Percentiles rank a stretch among this genome's conserved stretches.
Evolutionary conservation across 1,139 yeast species (phyloP).

Genomic region (Candida buenavistaensis): DNA sequence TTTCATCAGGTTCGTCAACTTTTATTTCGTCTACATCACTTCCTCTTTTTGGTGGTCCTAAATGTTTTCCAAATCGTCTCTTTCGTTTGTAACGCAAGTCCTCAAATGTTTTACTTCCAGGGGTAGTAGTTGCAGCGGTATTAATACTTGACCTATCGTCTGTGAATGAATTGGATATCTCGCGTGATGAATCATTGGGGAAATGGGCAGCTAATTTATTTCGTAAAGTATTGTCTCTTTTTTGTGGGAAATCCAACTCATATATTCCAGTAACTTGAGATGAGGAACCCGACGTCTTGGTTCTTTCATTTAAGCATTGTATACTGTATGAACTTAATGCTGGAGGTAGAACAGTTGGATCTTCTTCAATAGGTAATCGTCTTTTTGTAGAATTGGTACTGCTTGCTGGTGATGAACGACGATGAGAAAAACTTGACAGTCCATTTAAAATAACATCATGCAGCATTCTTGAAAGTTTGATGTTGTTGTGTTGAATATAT

Average conservation of each 20-base stretch:
- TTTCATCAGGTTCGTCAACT: constrained; percentile 1
- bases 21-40: constrained; percentile 15
- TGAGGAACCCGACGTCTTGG: constrained; percentile 13
- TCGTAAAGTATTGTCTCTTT: constrained; percentile 18
- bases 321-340: constrained; percentile 59
- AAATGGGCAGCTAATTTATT: constrained; percentile 38
- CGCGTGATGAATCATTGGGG: constrained; percentile 15
- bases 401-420: constrained; percentile 2
- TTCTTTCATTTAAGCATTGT: constrained; percentile 32
- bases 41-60: constrained; percentile 45
- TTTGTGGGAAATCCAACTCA: constrained; percentile 14
- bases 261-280: constrained; percentile 11
- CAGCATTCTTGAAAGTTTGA: neutral
- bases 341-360: constrained; percentile 61
- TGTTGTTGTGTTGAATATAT: too few relatives aligned
- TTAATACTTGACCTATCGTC: constrained; percentile 8
- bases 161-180: constrained; percentile 7
- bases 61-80: constrained; percentile 33
- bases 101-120: constrained; percentile 1
- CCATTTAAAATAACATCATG: neutral
- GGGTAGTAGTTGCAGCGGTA: constrained; percentile 7
- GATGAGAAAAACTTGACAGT: neutral
- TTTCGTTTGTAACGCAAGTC: constrained; percentile 22
- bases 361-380: constrained; percentile 38
- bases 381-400: constrained; percentile 11